Evolutionary conservation across 1,284 basidiomycete species (phyloP).

Genomic region (Sanghuangporus weigelae): DNA sequence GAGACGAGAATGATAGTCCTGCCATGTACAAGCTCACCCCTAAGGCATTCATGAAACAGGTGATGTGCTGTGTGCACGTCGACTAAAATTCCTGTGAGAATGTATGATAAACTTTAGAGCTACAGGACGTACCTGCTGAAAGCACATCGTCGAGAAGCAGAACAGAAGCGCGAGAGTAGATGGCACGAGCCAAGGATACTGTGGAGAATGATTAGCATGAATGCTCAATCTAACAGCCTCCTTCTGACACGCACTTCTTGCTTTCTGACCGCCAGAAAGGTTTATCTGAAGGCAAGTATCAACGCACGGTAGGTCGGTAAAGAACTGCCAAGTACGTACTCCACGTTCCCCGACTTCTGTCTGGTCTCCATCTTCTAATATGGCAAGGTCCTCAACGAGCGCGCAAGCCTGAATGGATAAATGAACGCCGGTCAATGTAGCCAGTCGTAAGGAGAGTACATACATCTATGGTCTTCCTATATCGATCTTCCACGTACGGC

Average conservation of each 20-base stretch:
- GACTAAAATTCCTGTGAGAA: conserved; percentile 25
- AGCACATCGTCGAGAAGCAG: conserved; percentile 89
- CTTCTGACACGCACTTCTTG: conserved; percentile 50
- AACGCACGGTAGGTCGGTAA: neutral
- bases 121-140: conserved; percentile 46
- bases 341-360: conserved; percentile 88
- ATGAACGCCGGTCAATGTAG: neutral
- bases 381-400: conserved; percentile 74
- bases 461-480: conserved; percentile 69
- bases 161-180: conserved; percentile 86
- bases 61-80: conserved; percentile 42
- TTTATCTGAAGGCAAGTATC: conserved; percentile 51
- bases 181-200: conserved; percentile 85
- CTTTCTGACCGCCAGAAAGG: conserved; percentile 92
- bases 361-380: conserved; percentile 91
- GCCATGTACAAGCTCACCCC: conserved; percentile 34
- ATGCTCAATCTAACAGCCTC: neutral
- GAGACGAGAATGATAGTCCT: conserved; percentile 40
- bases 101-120: neutral
- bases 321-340: conserved; percentile 34
- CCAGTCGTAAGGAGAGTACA: conserved; percentile 2
- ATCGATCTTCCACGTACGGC: conserved; percentile 75
- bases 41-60: conserved; percentile 41
- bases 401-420: conserved; percentile 43
- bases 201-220: neutral